These are phyloP conservation scores for Penicillium atrosanguineum DNA, from an alignment of 495 filamentous ascomycete genomes.

Conservation along the genomic window DNA sequence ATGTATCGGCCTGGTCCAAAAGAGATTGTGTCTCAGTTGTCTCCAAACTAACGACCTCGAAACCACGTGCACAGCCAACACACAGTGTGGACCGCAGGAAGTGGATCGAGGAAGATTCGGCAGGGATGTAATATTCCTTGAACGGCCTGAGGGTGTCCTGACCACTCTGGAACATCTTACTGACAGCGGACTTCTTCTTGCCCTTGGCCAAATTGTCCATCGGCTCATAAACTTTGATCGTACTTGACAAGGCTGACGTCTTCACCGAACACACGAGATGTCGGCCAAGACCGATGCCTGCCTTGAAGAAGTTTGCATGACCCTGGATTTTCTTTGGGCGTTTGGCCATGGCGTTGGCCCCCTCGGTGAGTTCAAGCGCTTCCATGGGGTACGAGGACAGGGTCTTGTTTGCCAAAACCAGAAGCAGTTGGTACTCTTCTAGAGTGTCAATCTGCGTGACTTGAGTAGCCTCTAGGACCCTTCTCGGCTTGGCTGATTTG, in stretches of 20 bases:
- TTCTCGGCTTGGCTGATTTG: constrained; percentile 66
- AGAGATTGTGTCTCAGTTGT: constrained; percentile 96
- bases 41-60: constrained; percentile 95
- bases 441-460: constrained; percentile 96
- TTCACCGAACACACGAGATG: constrained; percentile 96
- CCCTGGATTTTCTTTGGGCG: constrained; percentile 96
- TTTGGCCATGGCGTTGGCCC: constrained; percentile 67
- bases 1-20: constrained; percentile 97
- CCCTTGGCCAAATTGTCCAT: constrained; percentile 85
- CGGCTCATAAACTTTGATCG: constrained; percentile 97
- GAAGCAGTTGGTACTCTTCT: constrained; percentile 86
- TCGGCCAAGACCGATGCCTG: constrained; percentile 88
- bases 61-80: constrained; percentile 90
- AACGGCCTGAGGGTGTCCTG: constrained; percentile 94
- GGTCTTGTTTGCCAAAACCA: constrained; percentile 92
- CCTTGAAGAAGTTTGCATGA: constrained; percentile 97
- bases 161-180: constrained; percentile 90
- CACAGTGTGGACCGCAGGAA: constrained; percentile 96
- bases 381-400: constrained; percentile 82
- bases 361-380: constrained; percentile 78
- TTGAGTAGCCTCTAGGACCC: constrained; percentile 78
- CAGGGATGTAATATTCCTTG: constrained; percentile 99
- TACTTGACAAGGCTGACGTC: constrained; percentile 82
- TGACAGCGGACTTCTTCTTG: constrained; percentile 87
- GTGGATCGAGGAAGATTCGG: constrained; percentile 93